Evolutionary conservation across 139 green algal species (phyloP), one percentile per base, ranked within the genome.

Genomic region (Chlorella sorokiniana): DNA sequence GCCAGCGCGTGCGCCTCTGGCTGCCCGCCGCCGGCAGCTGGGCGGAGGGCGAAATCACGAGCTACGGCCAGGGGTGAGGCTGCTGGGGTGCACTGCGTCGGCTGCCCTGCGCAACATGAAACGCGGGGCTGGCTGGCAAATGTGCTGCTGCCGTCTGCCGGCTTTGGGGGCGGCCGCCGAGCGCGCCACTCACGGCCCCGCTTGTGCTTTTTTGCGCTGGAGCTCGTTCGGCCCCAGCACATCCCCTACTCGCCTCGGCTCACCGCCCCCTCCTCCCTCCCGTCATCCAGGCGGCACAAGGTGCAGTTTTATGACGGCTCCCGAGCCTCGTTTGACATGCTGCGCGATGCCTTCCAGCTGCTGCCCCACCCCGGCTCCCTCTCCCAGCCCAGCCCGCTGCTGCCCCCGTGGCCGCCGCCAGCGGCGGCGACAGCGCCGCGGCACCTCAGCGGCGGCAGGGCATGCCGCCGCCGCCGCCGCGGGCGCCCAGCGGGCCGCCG

Each of bases 1-100:
- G 74, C 4, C 74, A 81, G 74, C 74, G 74, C 56, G 56, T 81
- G 38, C 74, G 54, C 25, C 37, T 81, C 11, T 81, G 74, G 74
- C 29, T 16, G 40, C 45, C n/a, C 48, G 56, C 38, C 35, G 25
- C 11, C 56, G 42, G 56, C 38, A 40, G 37, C n/a, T 81, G 74
- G 74, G 14, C 29, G 40, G 38, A 70, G 61, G 74, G 74, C 7
- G 22, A 8, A 16, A 70, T 81, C 38, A 81, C 74, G 7, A 81
- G 74, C 56, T 81, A 52, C 38, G 56, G 56, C 1, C 74, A 79
- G 37, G 40, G 40, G 72, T 79, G 72, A 79, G 72, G 4, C 59
- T 41, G 25, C 31, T 42, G 31, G 33, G 25, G 10, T 44, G 63
- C 9, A 14, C 31, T 41, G 37, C 38, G 6, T 71, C 11, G 35